Percentiles rank a stretch among this genome's conserved stretches.
Evolutionary conservation across 495 filamentous ascomycete species (phyloP).

Genomic region (Hypomontagnella submonticulosa): DNA sequence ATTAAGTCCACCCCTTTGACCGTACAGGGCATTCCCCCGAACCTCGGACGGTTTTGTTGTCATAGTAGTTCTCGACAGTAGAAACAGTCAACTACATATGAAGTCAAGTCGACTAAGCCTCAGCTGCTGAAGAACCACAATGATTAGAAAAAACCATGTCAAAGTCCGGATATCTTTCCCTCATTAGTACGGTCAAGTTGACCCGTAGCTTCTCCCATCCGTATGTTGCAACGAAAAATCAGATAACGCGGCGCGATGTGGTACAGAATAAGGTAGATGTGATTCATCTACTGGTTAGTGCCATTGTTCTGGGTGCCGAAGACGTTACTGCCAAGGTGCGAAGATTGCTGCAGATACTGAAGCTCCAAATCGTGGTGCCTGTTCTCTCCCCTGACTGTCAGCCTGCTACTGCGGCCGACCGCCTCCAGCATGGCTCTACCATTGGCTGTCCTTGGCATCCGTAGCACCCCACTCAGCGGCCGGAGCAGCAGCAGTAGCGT

Average conservation of each 20-base stretch:
- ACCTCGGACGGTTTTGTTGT: constrained; percentile 27
- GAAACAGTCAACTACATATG: constrained; percentile 54
- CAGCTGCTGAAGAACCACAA: background rate
- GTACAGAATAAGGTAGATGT: too few relatives aligned
- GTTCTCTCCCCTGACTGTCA: background rate
- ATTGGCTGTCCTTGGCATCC: constrained; percentile 67
- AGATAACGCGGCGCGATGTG: constrained; percentile 15
- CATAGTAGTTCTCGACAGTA: constrained; percentile 43
- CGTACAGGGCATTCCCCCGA: constrained; percentile 94
- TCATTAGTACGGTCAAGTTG: constrained; percentile 85
- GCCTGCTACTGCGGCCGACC: background rate
- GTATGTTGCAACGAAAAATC: constrained; percentile 17
- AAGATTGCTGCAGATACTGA: background rate
- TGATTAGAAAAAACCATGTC: constrained; percentile 46
- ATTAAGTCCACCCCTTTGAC: constrained; percentile 66
- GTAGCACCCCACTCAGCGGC: constrained; percentile 75
- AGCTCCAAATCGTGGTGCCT: background rate
- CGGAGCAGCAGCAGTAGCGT: constrained; percentile 55
- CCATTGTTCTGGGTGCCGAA: too few relatives aligned
- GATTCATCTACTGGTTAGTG: too few relatives aligned
- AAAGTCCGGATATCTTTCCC: constrained; percentile 87
- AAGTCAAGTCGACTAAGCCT: constrained; percentile 15
- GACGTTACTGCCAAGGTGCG: too few relatives aligned
- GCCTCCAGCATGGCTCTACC: constrained; percentile 63
- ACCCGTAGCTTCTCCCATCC: constrained; percentile 48